Evolutionary conservation across 805 yeast genomes (phyloP), one percentile per base, ranked within the genome.

Genomic region (Sugiyamaella qingdaonensis): DNA sequence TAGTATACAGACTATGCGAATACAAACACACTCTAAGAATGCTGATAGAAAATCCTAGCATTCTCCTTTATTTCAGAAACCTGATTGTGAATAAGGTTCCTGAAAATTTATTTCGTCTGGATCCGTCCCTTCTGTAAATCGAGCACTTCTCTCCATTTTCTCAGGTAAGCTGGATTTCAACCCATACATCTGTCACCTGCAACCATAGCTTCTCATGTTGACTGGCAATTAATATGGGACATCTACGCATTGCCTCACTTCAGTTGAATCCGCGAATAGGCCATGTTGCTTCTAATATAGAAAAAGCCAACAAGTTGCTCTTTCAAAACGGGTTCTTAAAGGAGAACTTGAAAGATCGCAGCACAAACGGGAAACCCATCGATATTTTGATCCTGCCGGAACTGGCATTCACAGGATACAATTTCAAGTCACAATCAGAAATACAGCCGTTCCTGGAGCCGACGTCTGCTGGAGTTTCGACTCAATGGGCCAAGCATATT

Each of bases 301-400:
- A 67, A 4, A 73, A 78, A 36, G 82, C 87, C 1, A 56, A 43
- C 16, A 29, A 49, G 9, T 27, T 58, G 24, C 29, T 54, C 11
- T 21, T 14, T 13, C 21, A 45, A 24, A 29, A 36, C n/a, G 48
- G 48, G 33, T 27, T 49, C 13, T 33, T 49, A 19, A 48, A 42
- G 10, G 33, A 31, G 11, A 29, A 45, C 31, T 39, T 39, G 24
- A 39, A 39, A 19, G 43, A 39, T 39, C 19, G 43, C 13, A 18
- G 37, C 18, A 11, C 16, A 10, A 14, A 31, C 18, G 33, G 32
- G 32, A 31, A 13, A 32, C 46, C 48, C 29, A 46, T 53, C 5
- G 95, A 89, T 64, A 59, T 90, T n/a, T 66, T 90, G 7, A 78
- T 90, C 0, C 74, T 91, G 5, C 96, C 97, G 0, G 97, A 90